Evolutionary conservation across 1,284 basidiomycete genomes (phyloP).

Genomic region (Malassezia pachydermatis): DNA sequence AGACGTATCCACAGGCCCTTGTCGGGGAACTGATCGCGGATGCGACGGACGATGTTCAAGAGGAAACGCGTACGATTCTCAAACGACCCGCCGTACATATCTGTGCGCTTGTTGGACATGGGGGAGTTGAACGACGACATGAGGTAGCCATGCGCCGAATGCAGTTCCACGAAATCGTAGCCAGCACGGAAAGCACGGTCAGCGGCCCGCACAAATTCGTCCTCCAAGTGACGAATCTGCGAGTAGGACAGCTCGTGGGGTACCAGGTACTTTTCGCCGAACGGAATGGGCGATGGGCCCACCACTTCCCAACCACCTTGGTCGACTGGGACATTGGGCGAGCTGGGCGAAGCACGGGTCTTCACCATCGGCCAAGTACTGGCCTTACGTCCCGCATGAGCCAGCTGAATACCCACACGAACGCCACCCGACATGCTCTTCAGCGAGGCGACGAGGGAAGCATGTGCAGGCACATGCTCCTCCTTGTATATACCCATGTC

Average conservation of each 20-base stretch:
- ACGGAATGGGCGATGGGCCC: slow-evolving; percentile 59
- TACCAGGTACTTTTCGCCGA: slow-evolving; percentile 51
- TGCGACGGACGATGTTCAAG: slow-evolving; percentile 24
- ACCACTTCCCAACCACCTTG: slow-evolving; percentile 61
- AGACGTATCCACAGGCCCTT: slow-evolving; percentile 43
- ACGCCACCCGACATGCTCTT: slow-evolving; percentile 56
- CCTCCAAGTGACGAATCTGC: slow-evolving; percentile 57
- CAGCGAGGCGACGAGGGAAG: slow-evolving; percentile 64
- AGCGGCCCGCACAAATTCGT: slow-evolving; percentile 60
- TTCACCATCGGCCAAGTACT: slow-evolving; percentile 49
- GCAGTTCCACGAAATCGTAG: slow-evolving; percentile 65
- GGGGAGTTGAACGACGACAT: slow-evolving; percentile 53
- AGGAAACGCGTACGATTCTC: slow-evolving; percentile 35
- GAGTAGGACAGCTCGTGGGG: slow-evolving; percentile 57
- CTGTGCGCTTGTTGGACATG: slow-evolving; percentile 39
- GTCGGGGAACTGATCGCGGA: slow-evolving; percentile 34
- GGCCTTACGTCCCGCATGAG: slow-evolving; percentile 67
- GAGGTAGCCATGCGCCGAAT: slow-evolving; percentile 54
- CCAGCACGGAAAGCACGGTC: slow-evolving; percentile 52
- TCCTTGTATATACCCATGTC: slow-evolving; percentile 65
- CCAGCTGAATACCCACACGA: slow-evolving; percentile 67
- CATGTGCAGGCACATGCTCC: slow-evolving; percentile 60
- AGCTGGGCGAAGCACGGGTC: slow-evolving; percentile 47
- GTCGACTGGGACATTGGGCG: slow-evolving; percentile 20
- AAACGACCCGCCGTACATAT: slow-evolving; percentile 43